Conservation (phyloP, 2,329 filamentous ascomycete genomes). For the Cucurbitaria berberidis region DNA sequence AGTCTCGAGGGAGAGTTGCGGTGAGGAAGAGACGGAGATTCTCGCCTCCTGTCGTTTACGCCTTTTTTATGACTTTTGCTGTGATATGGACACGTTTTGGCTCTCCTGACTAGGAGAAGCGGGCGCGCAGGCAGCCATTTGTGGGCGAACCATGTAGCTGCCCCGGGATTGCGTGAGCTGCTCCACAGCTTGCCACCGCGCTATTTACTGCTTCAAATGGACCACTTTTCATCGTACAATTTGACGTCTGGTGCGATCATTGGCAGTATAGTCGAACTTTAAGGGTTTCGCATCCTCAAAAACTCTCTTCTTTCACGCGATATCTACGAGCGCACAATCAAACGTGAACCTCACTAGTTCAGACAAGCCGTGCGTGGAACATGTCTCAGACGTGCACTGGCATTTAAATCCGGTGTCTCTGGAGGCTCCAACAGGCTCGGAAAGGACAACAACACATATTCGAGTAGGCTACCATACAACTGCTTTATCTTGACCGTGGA, state of each 20-base stretch:
- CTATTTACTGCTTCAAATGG: slow-evolving; percentile 2
- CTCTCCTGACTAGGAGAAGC: slow-evolving; percentile 20
- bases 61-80: slow-evolving; percentile 22
- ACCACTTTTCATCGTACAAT: neutral
- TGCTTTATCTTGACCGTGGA: neutral
- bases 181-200: slow-evolving; percentile 26
- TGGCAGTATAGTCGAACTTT: neutral
- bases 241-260: neutral
- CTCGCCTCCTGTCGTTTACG: neutral
- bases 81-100: slow-evolving; percentile 43
- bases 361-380: neutral
- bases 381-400: neutral
- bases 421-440: slow-evolving; percentile 3
- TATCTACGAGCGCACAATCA: neutral
- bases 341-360: neutral
- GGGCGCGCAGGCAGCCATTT: slow-evolving; percentile 39
- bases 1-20: slow-evolving; percentile 21
- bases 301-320: neutral
- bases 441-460: slow-evolving; percentile 5
- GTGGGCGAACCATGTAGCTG: slow-evolving; percentile 29
- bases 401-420: neutral
- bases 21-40: slow-evolving; percentile 12
- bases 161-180: slow-evolving; percentile 34
- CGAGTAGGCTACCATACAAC: neutral
- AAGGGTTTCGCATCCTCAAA: neutral